Base-by-base conservation (phyloP, 2,329 filamentous ascomycete genomes). In the Ceratocystiopsis brevicomis region DNA sequence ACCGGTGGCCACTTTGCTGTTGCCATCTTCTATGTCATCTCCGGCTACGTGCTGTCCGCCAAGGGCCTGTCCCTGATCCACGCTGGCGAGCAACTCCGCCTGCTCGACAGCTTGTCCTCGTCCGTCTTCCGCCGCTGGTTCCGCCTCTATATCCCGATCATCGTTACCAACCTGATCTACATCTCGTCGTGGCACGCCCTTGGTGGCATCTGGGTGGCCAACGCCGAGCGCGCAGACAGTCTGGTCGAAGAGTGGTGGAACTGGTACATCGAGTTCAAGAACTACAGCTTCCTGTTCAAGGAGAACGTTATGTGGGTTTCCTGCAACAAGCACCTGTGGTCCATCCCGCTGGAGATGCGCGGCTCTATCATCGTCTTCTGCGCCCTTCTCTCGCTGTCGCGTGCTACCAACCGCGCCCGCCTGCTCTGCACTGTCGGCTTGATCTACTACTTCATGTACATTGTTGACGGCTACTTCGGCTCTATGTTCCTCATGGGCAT, bases 281-380 rank as follows among this genome's bases (percentile, higher is more conserved):
- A 79, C 55, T 81, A 77, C 59, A 81, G 69, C 56, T 81, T 77
- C 53, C 54, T 79, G 36, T 81, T 73, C 58, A 68, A 70, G 37
- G 63, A 63, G 9, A 71, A 73, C 8, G 67, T 67, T 11, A 67
- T 70, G 12, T 77, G 71, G 62, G 64, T 76, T 44, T 57, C 59
- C 13, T 73, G 73, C 57, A 74, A 76, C 50, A 64, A 62, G 25
- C 76, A 79, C 49, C 53, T 71, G 3, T 78, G 74, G 73, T 76
- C 68, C 0, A 79, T 80, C 43, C 73, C 76, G 0, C 59, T 74
- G 17, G 76, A 80, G 53, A 69, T 76, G 57, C 61, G 66, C 50
- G 77, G 78, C 12, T 81, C 77, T 1, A 64, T 82, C 43, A 60
- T 76, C 48, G 59, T 78, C 43, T 82, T 77, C 54, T 73, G 68